These are phyloP conservation scores for Kwoniella sp. DNA, from an alignment of 768 basidiomycete species.

Conservation along the genomic window DNA sequence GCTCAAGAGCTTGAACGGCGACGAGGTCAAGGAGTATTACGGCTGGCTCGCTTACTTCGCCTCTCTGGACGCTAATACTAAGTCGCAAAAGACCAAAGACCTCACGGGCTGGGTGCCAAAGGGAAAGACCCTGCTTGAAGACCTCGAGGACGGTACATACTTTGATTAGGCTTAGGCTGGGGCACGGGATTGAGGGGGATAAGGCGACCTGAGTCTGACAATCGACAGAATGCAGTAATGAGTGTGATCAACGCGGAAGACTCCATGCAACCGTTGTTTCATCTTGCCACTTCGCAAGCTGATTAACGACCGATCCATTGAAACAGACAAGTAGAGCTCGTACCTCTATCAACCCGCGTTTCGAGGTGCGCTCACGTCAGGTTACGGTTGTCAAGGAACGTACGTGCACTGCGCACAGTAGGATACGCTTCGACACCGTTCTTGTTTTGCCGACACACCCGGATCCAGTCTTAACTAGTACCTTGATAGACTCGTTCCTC, in stretches of 20 bases:
- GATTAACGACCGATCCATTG: too few relatives aligned
- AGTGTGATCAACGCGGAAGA: too few relatives aligned
- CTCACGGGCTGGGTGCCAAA: slow-evolving; percentile 39
- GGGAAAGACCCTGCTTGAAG: slow-evolving; percentile 24
- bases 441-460: too few relatives aligned
- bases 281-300: too few relatives aligned
- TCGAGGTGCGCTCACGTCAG: background rate
- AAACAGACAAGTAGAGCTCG: too few relatives aligned
- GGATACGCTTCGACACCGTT: background rate
- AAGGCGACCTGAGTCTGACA: too few relatives aligned
- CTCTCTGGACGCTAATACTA: background rate
- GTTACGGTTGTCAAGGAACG: background rate
- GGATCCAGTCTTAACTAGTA: too few relatives aligned
- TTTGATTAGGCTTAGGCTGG: slow-evolving; percentile 3
- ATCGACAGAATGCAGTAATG: too few relatives aligned
- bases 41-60: slow-evolving; percentile 16
- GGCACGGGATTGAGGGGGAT: too few relatives aligned
- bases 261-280: too few relatives aligned
- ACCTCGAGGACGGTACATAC: slow-evolving; percentile 15
- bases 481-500: too few relatives aligned
- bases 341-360: too few relatives aligned
- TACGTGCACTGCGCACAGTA: background rate
- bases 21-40: slow-evolving; percentile 14
- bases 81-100: slow-evolving; percentile 22
- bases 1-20: slow-evolving; percentile 3